Base-by-base conservation (phyloP, 257 asterid genomes). In the Solanum ossicruentum region DNA sequence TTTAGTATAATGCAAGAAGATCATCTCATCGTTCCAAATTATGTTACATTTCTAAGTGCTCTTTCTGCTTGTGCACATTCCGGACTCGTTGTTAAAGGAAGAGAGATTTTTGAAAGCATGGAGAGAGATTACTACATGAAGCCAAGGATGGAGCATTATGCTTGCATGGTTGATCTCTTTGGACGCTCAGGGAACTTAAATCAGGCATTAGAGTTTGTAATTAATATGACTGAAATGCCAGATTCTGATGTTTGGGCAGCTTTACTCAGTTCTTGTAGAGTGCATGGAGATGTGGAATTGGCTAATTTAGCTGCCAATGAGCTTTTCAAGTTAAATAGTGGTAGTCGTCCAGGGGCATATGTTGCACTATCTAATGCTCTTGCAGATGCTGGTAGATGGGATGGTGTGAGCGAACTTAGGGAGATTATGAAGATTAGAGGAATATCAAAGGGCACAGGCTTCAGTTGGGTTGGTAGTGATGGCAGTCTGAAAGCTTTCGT, bases 301-400 rank as follows among this genome's bases (percentile, higher is more conserved):
- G 97, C 99, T 58, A 88, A 91, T 78, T 81, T 91, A 57, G 98
- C 98, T n/a, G 96, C 99, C 26, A 84, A 89, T 5, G 97, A 93
- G 90, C 98, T 96, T 72, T 93, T 93, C 86, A 91, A 89, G 77
- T 85, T 90, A 56, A 89, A 84, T 28, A n/a, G 45, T 7, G 83
- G 87, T 78, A 85, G 87, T 47, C 89, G 97, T 87, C 94, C 98
- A 0, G 97, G 99, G 85, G 96, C 99, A 2, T 96, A 93, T 80
- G 90, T 96, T 13, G 93, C 97, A 8, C 85, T 94, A 18, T 96
- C 98, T 7, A 96, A 95, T 87, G 86, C 97, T 6, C 87, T 96
- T 26, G 99, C 98, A 1, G 98, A 94, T 88, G 95, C 94, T 16
- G 98, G 99, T 73, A 93, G 92, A 87, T 95, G 98, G 99, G 94